These are phyloP conservation scores for Hyparrhenia diplandra DNA, from an alignment of 176 grass and related monocot species.

Conservation along the genomic window DNA sequence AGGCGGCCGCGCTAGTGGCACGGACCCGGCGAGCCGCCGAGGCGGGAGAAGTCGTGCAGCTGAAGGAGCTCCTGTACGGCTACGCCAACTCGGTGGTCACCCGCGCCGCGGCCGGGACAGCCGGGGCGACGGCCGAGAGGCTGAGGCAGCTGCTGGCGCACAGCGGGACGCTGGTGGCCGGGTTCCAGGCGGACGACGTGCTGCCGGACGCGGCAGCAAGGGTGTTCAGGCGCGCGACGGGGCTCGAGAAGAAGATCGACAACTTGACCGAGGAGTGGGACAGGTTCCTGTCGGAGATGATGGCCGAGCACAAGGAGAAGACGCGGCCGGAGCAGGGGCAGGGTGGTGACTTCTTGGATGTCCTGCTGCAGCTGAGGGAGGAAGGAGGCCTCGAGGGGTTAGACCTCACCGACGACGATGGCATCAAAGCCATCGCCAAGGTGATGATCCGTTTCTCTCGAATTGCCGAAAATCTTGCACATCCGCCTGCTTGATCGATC, in stretches of 20 bases:
- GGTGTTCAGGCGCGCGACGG: constrained; percentile 17
- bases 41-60: neutral
- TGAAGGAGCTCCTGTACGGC: constrained; percentile 41
- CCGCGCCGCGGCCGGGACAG: neutral
- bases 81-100: constrained; percentile 37
- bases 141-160: constrained; percentile 24
- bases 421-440: constrained; percentile 30
- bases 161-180: constrained; percentile 2
- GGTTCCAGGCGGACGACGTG: constrained; percentile 7
- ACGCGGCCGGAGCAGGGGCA: neutral
- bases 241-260: constrained; percentile 37
- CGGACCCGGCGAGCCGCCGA: neutral
- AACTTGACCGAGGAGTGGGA: neutral
- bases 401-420: constrained; percentile 28
- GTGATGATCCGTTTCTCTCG: neutral
- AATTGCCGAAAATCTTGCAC: neutral
- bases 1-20: neutral
- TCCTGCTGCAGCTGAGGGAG: constrained; percentile 18
- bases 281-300: constrained; percentile 28
- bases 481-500: neutral
- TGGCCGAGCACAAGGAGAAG: constrained; percentile 19
- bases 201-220: constrained; percentile 28
- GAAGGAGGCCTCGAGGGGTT: neutral
- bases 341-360: constrained; percentile 36
- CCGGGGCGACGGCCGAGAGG: neutral